These are phyloP conservation scores for Mayamaea pseudoterrestris DNA, from an alignment of 108 stramenopile species.

Conservation along the genomic window DNA sequence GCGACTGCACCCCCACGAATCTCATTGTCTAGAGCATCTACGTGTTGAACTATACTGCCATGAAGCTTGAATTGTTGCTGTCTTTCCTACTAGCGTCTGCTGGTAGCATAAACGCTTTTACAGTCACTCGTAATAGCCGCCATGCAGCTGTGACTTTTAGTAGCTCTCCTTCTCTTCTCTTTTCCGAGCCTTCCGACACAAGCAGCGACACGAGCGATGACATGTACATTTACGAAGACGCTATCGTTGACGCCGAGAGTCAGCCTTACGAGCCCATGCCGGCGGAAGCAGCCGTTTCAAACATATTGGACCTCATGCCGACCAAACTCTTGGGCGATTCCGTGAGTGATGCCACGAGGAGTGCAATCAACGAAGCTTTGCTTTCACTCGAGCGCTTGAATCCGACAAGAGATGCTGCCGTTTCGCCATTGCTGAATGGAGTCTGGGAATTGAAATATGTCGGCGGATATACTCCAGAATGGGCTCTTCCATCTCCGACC, in stretches of 20 bases:
- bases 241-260: background rate
- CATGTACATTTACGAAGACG: background rate
- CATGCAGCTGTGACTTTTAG: too few species aligned
- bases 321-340: constrained; percentile 7
- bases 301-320: constrained; percentile 57
- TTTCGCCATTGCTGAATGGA: constrained; percentile 59
- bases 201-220: constrained; percentile 1
- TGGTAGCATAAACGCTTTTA: too few species aligned
- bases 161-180: background rate
- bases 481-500: constrained; percentile 52
- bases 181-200: constrained; percentile 8
- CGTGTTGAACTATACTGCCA: too few species aligned
- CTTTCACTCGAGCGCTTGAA: constrained; percentile 56
- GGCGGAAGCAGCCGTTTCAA: constrained; percentile 35
- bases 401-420: constrained; percentile 50
- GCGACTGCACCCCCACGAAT: too few species aligned
- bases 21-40: too few species aligned
- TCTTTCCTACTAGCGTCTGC: too few species aligned
- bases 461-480: constrained; percentile 44
- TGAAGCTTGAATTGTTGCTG: too few species aligned
- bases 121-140: too few species aligned
- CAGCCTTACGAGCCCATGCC: constrained; percentile 25
- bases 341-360: constrained; percentile 16
- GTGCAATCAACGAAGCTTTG: constrained; percentile 49
- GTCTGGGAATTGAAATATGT: constrained; percentile 70